These are phyloP conservation scores for Coemansia sp. DNA, from an alignment of 192 early-diverging fungal species.

Conservation along the genomic window DNA sequence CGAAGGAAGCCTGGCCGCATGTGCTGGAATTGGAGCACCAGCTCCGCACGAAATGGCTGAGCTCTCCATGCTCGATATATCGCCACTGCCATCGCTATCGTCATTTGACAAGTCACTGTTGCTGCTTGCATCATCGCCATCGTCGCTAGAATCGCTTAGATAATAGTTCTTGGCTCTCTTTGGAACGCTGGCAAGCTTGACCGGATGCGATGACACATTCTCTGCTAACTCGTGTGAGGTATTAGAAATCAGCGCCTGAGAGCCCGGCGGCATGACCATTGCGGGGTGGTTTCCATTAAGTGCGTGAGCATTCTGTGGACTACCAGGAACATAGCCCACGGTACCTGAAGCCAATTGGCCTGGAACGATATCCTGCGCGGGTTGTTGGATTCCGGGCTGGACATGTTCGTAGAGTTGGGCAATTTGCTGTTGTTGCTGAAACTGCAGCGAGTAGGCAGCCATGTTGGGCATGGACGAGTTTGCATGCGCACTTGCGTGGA, in stretches of 20 bases:
- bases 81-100: constrained; percentile 24
- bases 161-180: constrained; percentile 41
- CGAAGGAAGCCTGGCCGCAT: constrained; percentile 17
- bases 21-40: not conserved
- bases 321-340: not conserved
- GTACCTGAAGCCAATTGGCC: constrained; percentile 1
- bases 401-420: not conserved
- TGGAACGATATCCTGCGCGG: not conserved
- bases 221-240: not conserved
- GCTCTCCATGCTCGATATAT: constrained; percentile 22
- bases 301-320: not conserved
- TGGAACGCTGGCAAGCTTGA: constrained; percentile 37
- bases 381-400: not conserved
- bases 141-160: constrained; percentile 41
- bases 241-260: not conserved
- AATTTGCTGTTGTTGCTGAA: constrained; percentile 13
- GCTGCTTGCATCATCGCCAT: constrained; percentile 8
- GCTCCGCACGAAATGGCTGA: constrained; percentile 30
- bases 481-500: constrained; percentile 14
- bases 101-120: not conserved
- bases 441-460: constrained; percentile 21
- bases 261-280: not conserved
- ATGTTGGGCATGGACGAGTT: constrained; percentile 51
- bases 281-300: not conserved
- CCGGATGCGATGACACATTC: constrained; percentile 24